Base-by-base conservation (phyloP, 306 rosid genomes). In the Neltuma alba region DNA sequence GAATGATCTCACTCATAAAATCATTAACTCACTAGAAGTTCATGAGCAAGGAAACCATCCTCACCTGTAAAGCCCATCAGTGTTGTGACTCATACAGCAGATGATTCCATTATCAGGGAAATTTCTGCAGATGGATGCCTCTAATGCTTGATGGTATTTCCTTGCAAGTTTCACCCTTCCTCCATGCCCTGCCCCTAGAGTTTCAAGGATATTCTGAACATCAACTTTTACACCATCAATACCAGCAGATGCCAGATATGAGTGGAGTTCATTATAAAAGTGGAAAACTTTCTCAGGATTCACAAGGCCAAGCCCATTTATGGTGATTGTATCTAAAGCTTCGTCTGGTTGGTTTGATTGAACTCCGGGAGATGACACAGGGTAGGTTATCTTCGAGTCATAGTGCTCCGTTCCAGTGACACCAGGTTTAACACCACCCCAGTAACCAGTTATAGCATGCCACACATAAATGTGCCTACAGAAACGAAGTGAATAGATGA, bases 41-140 rank as follows among this genome's bases (percentile, higher is more conserved):
- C 11, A 34, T 34, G 20, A 64, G 44, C 42, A 64, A 37, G 44
- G 15, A 16, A n/a, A n/a, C 10, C 28, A 25, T 37, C 30, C 30
- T 23, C 23, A 67, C 91, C 92, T 89, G 81, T 89, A 91, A 30
- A 91, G 52, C 52, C 89, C 85, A 76, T 91, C 95, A 10, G 92
- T 91, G 84, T 91, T 91, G 82, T 91, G 95, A 85, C 95, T 87
- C 95, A 91, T 91, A 70, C 95, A 91, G 16, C 91, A 77, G 34
- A 91, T 91, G 82, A 92, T 88, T 66, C 91, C 91, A 55, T 91
- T 91, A 74, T 91, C 91, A 14, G 91, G 37, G 71, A 91, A 91
- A 83, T 91, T 91, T 11, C 91, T 86, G 58, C 87, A 81, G 71
- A 91, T 50, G 0, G 95, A 91, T 23, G 92, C 92, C 70, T 91